Conservation (phyloP, 139 green algal genomes). For the Coccomyxa sp. region DNA sequence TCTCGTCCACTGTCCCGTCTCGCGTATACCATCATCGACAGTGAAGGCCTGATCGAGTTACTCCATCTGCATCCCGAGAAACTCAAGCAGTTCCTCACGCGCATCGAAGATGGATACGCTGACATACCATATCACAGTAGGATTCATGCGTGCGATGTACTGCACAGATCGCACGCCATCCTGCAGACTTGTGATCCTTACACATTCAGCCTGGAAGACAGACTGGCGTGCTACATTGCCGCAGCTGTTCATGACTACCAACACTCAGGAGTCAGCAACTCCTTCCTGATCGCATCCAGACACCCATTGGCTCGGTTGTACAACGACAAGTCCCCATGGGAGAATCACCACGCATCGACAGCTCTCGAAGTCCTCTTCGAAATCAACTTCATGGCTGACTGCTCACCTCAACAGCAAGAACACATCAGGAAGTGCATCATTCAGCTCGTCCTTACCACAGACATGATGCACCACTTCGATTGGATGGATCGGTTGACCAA, state of each 20-base stretch:
- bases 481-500: background rate
- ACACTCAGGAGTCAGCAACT: background rate
- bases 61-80: background rate
- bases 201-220: background rate
- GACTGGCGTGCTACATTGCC: background rate
- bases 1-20: background rate
- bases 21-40: background rate
- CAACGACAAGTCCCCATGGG: constrained; percentile 2
- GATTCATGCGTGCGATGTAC: background rate
- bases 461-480: constrained; percentile 1
- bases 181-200: background rate
- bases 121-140: background rate
- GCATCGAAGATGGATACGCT: background rate
- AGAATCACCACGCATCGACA: constrained; percentile 1
- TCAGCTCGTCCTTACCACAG: background rate
- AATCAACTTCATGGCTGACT: constrained; percentile 1
- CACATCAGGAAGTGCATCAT: constrained; percentile 1
- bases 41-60: background rate
- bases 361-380: background rate
- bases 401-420: background rate
- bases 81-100: background rate
- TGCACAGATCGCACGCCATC: background rate
- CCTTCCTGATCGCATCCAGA: background rate
- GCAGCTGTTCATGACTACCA: background rate
- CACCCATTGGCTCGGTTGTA: background rate